phyloP scores from a whole-genome alignment of 345 rosid genomes.

The Eucalyptus sp. region DNA sequence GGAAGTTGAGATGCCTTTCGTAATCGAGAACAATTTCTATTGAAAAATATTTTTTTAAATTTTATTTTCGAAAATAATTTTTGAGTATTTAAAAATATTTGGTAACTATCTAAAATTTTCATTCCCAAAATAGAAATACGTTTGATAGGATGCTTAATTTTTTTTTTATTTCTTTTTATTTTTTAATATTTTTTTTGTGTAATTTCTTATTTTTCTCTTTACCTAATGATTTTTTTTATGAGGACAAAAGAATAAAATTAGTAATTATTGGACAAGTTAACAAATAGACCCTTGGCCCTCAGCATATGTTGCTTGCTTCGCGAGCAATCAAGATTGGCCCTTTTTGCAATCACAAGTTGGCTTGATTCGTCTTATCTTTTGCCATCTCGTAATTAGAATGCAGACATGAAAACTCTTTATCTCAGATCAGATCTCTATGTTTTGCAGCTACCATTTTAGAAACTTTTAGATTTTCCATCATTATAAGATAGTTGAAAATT shows the following conservation, averaged over 20 bases:
- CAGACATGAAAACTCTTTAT: neutral
- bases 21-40: fast-evolving
- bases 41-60: fast-evolving
- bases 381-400: neutral
- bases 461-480: neutral
- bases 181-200: too few relatives aligned
- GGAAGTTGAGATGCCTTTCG: neutral
- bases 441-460: neutral
- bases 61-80: too few relatives aligned
- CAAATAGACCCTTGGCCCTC: too few relatives aligned
- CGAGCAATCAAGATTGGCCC: neutral
- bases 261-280: too few relatives aligned
- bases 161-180: fast-evolving
- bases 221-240: too few relatives aligned
- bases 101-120: too few relatives aligned
- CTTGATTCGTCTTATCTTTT: neutral
- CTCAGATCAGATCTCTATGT: neutral
- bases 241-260: too few relatives aligned
- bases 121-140: too few relatives aligned
- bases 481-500: neutral
- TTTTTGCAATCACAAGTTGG: neutral
- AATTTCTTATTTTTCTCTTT: too few relatives aligned
- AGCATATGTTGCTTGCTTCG: neutral
- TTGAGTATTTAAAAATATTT: too few relatives aligned
- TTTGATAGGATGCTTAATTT: too few relatives aligned